Conservation (phyloP, 2,329 filamentous ascomycete genomes). For the Hypoxylon sp. region DNA sequence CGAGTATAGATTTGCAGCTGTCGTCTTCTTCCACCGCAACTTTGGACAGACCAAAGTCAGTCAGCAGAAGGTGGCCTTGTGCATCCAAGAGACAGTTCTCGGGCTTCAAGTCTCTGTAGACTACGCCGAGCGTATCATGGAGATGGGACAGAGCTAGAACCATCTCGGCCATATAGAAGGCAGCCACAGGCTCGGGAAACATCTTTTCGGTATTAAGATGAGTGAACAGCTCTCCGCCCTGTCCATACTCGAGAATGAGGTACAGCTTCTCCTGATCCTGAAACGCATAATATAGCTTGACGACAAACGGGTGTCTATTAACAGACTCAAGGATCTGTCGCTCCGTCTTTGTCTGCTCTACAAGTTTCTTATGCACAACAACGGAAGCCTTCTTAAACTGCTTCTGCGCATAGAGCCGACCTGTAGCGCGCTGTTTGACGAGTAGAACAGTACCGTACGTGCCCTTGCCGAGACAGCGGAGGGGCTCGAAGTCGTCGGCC, state of each 20-base stretch:
- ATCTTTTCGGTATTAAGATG: slow-evolving; percentile 94
- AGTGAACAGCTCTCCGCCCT: slow-evolving; percentile 97
- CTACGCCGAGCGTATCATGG: slow-evolving; percentile 90
- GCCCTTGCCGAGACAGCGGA: slow-evolving; percentile 95
- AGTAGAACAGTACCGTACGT: slow-evolving; percentile 95
- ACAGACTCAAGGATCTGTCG: slow-evolving; percentile 94
- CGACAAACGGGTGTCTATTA: slow-evolving; percentile 96
- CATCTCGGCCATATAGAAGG: slow-evolving; percentile 99
- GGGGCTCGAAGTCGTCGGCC: slow-evolving; percentile 87
- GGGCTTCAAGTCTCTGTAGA: slow-evolving; percentile 97
- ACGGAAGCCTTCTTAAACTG: slow-evolving; percentile 98
- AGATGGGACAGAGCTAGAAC: slow-evolving; percentile 93
- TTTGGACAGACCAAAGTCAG: slow-evolving; percentile 97
- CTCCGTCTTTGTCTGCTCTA: slow-evolving; percentile 98
- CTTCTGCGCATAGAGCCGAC: slow-evolving; percentile 95
- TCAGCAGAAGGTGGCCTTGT: slow-evolving; percentile 92
- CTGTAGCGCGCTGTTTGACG: slow-evolving; percentile 89
- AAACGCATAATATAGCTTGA: slow-evolving; percentile 98
- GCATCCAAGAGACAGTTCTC: slow-evolving; percentile 96
- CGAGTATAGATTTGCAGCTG: slow-evolving; percentile 89
- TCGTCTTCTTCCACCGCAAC: slow-evolving; percentile 81
- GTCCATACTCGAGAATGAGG: slow-evolving; percentile 95
- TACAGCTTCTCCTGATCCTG: slow-evolving; percentile 98
- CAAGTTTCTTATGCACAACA: slow-evolving; percentile 93
- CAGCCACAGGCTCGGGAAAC: slow-evolving; percentile 89